Conservation (phyloP, 345 rosid genomes). For the Pugionium dolabratum region DNA sequence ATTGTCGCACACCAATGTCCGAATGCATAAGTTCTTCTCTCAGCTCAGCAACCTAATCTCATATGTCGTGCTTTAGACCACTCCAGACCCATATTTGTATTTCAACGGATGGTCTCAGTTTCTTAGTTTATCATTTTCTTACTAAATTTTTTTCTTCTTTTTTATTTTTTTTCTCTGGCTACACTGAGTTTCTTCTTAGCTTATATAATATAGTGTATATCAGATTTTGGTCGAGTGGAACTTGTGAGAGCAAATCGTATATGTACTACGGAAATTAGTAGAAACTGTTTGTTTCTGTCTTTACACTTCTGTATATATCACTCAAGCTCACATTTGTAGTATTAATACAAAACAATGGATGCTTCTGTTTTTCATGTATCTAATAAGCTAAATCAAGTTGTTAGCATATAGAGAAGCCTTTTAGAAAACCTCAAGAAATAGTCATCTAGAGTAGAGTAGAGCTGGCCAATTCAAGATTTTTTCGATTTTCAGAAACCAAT, state of each 20-base stretch:
- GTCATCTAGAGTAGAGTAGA: too few species aligned
- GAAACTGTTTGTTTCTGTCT: conserved; percentile 23
- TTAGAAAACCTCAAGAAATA: too few species aligned
- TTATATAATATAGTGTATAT: conserved; percentile 32
- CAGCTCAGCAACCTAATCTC: conserved; percentile 42
- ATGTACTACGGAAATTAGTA: conserved; percentile 20
- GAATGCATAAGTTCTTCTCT: conserved; percentile 42
- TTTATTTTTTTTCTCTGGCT: conserved; percentile 2
- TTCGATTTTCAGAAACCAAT: too few species aligned
- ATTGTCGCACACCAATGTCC: conserved; percentile 37
- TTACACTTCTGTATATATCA: conserved; percentile 2
- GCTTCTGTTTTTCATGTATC: too few species aligned
- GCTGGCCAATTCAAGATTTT: too few species aligned
- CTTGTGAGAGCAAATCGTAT: conserved; percentile 21
- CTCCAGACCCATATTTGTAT: conserved; percentile 23
- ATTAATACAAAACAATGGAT: too few species aligned
- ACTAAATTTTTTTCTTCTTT: neutral
- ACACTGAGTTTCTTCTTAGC: conserved; percentile 30
- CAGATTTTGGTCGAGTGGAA: conserved; percentile 34
- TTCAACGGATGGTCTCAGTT: neutral
- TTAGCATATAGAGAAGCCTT: too few species aligned
- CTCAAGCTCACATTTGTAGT: too few species aligned
- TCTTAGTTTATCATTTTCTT: neutral
- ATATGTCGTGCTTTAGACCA: conserved; percentile 28
- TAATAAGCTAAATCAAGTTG: too few species aligned